phyloP scores from a whole-genome alignment of 257 asterid species.

The Handroanthus guayacan region DNA sequence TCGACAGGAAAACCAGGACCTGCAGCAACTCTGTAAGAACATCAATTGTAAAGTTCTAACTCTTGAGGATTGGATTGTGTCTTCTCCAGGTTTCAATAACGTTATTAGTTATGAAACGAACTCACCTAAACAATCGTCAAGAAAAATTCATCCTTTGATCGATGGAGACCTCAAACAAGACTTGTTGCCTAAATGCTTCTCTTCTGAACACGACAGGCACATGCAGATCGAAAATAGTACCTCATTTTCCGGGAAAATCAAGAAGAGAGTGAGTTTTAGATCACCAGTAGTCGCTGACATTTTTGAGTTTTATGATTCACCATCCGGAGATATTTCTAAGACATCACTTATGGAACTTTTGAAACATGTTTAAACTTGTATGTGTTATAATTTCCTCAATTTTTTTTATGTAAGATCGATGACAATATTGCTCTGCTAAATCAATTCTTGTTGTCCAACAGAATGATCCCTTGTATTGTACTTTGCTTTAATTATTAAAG shows the following conservation, averaged over 20 bases:
- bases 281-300: slow-evolving; percentile 65
- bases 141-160: slow-evolving; percentile 53
- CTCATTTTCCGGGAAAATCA: slow-evolving; percentile 39
- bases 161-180: slow-evolving; percentile 30
- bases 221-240: neutral
- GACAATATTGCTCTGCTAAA: neutral
- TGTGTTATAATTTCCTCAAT: no score
- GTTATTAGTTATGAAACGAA: slow-evolving; percentile 17
- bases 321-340: neutral
- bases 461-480: neutral
- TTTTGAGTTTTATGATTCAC: slow-evolving; percentile 47
- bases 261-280: slow-evolving; percentile 69
- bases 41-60: slow-evolving; percentile 24
- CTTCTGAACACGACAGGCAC: neutral
- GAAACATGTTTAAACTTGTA: no score
- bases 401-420: neutral
- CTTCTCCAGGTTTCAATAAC: slow-evolving; percentile 46
- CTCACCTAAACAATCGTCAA: slow-evolving; percentile 35
- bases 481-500: neutral
- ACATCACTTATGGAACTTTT: no score
- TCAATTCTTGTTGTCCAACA: neutral
- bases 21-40: neutral
- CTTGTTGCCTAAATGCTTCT: neutral
- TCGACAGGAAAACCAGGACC: slow-evolving; percentile 24
- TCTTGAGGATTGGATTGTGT: slow-evolving; percentile 54